Base-by-base conservation (phyloP, 257 asterid species). In the Fraxinus cuspidata region DNA sequence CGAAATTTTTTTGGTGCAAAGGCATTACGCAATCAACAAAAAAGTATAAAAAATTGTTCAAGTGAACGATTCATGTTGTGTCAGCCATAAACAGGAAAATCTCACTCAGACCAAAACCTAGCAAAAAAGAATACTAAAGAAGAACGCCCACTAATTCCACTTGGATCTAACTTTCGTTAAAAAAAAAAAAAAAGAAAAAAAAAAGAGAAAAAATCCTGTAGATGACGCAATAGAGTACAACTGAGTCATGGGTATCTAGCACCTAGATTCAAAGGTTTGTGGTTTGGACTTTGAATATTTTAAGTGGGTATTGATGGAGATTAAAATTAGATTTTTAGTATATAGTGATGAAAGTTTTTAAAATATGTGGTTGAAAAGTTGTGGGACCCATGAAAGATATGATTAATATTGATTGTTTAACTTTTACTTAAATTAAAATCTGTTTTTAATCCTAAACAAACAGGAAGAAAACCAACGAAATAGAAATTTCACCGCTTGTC, bases 71-170 rank as follows among this genome's bases (percentile, higher is more conserved):
- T 37, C 32, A 23, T 81, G 71, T 67, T 56, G 35, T 77, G 77
- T 77, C 74, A 77, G 51, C 53, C 81, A 60, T 47, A 19, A 69
- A 34, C 53, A 31, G 75, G 74, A 82, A 47, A 78, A 75, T 75
- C 73, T 65, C 38, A 53, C 34, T 56, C 70, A 47, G 70, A 81
- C 58, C 68, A 73, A 71, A 77, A 40, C 35, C 74, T 28, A 67
- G 38, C 21, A 23, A 68, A 78, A 77, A 65, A 63, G 19, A 68
- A 42, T 74, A 35, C 1, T 29, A 58, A 53, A 37, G 44, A 32
- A 23, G 34, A 25, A 63, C 16, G 5, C 18, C 69, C 69, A 63
- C 69, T 63, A 25, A 63, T 23, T 63, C 69, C 28, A 63, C 13
- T 63, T 63, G 69, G 69, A 11, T 63, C 69, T 3, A 11, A 63